These are phyloP conservation scores for Chrysosporium keratinophilum DNA, from an alignment of 2,329 filamentous ascomycete genomes.

Conservation along the genomic window DNA sequence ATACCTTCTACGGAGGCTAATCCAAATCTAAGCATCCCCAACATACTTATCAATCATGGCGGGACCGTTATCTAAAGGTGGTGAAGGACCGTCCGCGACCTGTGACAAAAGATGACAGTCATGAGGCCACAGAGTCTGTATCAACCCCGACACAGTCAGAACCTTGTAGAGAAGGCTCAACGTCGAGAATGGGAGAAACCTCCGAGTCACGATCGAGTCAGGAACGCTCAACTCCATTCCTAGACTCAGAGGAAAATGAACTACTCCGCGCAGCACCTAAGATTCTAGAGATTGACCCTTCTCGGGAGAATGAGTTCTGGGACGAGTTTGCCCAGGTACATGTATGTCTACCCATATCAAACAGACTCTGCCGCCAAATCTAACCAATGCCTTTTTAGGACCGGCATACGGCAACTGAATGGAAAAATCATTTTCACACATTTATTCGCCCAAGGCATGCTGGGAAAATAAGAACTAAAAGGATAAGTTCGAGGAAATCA, in stretches of 20 bases:
- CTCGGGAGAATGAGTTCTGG: conserved; percentile 20
- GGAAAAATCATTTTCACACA: conserved; percentile 14
- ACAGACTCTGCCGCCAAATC: neutral
- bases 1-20: neutral
- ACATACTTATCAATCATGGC: conserved; percentile 42
- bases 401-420: conserved; percentile 12
- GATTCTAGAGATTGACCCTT: conserved; percentile 18
- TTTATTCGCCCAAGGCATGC: conserved; percentile 12
- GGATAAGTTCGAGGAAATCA: neutral
- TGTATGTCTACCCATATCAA: conserved; percentile 9
- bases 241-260: conserved; percentile 17
- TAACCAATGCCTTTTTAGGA: conserved; percentile 1
- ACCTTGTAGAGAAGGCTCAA: neutral
- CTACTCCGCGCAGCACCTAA: conserved; percentile 20
- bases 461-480: neutral
- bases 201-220: neutral
- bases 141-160: neutral
- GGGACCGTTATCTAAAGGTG: conserved; percentile 38
- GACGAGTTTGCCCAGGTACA: conserved; percentile 18
- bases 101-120: conserved; percentile 19
- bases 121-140: neutral
- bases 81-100: conserved; percentile 31
- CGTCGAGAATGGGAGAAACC: neutral
- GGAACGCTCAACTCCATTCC: conserved; percentile 13
- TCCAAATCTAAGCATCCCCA: conserved; percentile 28